Evolutionary conservation across 2,329 filamentous ascomycete genomes (phyloP).

Genomic region (Fusarium drepaniforme): DNA sequence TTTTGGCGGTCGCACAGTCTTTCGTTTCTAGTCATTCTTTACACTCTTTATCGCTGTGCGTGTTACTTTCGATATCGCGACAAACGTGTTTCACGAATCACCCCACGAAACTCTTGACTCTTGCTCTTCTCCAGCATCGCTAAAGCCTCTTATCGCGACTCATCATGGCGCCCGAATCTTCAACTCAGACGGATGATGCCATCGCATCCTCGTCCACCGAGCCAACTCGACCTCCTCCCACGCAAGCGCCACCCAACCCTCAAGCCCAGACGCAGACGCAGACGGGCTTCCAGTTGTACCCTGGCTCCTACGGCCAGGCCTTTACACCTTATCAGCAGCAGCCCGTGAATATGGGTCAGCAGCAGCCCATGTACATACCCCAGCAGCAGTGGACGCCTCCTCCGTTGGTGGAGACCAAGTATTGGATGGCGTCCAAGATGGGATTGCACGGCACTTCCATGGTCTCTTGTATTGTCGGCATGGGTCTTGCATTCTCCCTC

Average conservation of each 20-base stretch:
- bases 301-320: constrained; percentile 43
- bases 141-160: background rate
- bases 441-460: constrained; percentile 45
- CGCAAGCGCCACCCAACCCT: constrained; percentile 23
- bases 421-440: constrained; percentile 48
- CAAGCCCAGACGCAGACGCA: constrained; percentile 19
- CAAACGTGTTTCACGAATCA: background rate
- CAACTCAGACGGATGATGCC: constrained; percentile 36
- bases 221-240: constrained; percentile 21
- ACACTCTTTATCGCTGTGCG: constrained; percentile 11
- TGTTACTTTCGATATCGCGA: constrained; percentile 1
- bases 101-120: background rate
- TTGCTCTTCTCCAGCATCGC: background rate
- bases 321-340: constrained; percentile 41
- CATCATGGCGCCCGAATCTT: constrained; percentile 40
- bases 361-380: background rate
- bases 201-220: constrained; percentile 14
- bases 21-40: constrained; percentile 15
- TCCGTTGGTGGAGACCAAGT: constrained; percentile 24
- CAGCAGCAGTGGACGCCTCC: constrained; percentile 31
- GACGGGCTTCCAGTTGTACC: constrained; percentile 34
- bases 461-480: constrained; percentile 41
- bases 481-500: constrained; percentile 46
- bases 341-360: constrained; percentile 12
- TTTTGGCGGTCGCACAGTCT: background rate